A percentile compares a stretch with the other conserved stretches of the same genome.
Conservation (phyloP, 352 stramenopile species). For the Globisporangium rhizosaccharum region DNA sequence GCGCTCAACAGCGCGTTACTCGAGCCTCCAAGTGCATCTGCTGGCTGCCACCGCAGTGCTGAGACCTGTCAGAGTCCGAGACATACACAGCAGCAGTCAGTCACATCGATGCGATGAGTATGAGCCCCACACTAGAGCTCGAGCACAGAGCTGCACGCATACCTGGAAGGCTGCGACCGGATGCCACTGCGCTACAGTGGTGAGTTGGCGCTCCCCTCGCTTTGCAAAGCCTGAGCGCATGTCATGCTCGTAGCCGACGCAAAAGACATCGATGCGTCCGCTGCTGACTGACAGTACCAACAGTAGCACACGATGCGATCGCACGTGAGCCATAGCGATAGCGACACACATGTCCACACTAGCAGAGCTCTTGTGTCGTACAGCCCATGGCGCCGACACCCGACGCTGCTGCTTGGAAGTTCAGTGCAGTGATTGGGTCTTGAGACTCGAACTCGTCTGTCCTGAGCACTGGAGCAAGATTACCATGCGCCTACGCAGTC, state of each 20-base stretch:
- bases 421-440: constrained; percentile 26
- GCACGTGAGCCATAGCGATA: background rate
- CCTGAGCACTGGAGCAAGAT: constrained; percentile 1
- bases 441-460: background rate
- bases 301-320: background rate
- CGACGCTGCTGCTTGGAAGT: constrained; percentile 11
- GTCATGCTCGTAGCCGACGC: constrained; percentile 1
- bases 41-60: constrained; percentile 11
- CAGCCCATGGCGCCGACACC: constrained; percentile 33
- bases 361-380: constrained; percentile 12
- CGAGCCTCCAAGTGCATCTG: background rate
- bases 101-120: background rate
- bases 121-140: background rate
- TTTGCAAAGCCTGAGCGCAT: constrained; percentile 1
- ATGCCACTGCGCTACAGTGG: background rate
- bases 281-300: constrained; percentile 2
- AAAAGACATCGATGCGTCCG: constrained; percentile 9
- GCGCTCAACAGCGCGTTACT: background rate
- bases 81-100: background rate
- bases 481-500: background rate
- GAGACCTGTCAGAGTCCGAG: constrained; percentile 8
- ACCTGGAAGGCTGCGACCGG: constrained; percentile 1
- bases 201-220: constrained; percentile 4
- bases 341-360: too few relatives aligned
- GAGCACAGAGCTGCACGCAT: background rate